phyloP scores from a whole-genome alignment of 2,329 filamentous ascomycete genomes.

The Hysterium pulicare region DNA sequence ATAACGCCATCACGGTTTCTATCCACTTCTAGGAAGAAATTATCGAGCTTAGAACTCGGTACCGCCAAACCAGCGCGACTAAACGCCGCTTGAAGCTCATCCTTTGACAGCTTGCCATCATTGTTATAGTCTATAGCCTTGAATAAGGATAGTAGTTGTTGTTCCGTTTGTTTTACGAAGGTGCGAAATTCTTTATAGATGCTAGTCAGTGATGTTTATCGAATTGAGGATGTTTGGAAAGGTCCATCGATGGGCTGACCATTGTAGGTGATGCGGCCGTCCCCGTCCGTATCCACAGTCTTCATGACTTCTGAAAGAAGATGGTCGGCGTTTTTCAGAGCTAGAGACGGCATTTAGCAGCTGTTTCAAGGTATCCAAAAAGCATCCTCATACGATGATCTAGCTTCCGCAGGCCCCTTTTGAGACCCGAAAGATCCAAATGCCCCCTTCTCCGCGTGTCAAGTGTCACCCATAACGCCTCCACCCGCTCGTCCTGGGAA shows the following conservation, averaged over 20 bases:
- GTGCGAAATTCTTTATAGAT: constrained; percentile 71
- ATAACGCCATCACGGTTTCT: constrained; percentile 83
- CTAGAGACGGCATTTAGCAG: constrained; percentile 40
- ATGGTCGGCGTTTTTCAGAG: constrained; percentile 85
- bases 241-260: constrained; percentile 50
- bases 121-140: constrained; percentile 79
- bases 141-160: constrained; percentile 78
- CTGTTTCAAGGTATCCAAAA: constrained; percentile 6
- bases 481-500: constrained; percentile 75
- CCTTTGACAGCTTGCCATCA: constrained; percentile 81
- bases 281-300: constrained; percentile 79
- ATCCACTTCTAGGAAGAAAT: constrained; percentile 89
- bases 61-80: constrained; percentile 73
- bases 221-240: constrained; percentile 28
- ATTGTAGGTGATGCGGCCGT: constrained; percentile 87
- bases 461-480: constrained; percentile 78
- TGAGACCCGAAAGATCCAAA: constrained; percentile 78
- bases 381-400: constrained; percentile 72
- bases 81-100: constrained; percentile 79
- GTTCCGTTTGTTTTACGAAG: constrained; percentile 85
- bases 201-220: constrained; percentile 16
- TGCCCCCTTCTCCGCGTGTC: constrained; percentile 74
- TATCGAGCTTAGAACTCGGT: constrained; percentile 70
- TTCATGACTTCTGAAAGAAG: constrained; percentile 78
- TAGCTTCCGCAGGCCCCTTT: constrained; percentile 80